Conservation (phyloP, 441 rosid species). For the Breynia disticha region DNA sequence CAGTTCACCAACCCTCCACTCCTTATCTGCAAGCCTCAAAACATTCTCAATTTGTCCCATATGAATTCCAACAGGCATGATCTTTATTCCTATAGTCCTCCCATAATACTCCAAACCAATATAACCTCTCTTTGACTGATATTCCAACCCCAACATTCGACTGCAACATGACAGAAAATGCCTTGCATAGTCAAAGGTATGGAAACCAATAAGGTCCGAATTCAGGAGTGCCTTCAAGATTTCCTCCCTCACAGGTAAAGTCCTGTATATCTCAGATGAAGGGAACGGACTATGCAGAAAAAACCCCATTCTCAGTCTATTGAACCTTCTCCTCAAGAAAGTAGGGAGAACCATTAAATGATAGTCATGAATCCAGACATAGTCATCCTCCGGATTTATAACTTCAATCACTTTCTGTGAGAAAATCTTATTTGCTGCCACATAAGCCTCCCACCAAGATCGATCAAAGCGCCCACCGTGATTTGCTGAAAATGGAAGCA, state of each 20-base stretch:
- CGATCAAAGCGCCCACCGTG: constrained; percentile 68
- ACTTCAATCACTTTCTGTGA: constrained; percentile 66
- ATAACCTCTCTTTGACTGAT: constrained; percentile 74
- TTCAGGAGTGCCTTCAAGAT: constrained; percentile 65
- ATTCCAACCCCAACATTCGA: constrained; percentile 65
- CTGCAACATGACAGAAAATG: constrained; percentile 79
- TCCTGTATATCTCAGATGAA: constrained; percentile 72
- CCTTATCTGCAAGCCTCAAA: constrained; percentile 53
- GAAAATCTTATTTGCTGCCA: constrained; percentile 63
- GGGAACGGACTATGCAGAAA: constrained; percentile 75
- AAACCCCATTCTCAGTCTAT: constrained; percentile 68
- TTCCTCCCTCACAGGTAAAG: constrained; percentile 73
- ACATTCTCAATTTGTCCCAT: constrained; percentile 74
- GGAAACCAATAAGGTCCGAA: constrained; percentile 71
- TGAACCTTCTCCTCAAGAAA: constrained; percentile 59
- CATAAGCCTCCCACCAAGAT: constrained; percentile 76
- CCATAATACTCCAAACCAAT: constrained; percentile 72
- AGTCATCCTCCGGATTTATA: constrained; percentile 72
- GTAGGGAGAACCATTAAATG: constrained; percentile 83
- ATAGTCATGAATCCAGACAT: constrained; percentile 75
- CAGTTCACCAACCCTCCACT: constrained; percentile 66
- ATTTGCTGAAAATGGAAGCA: constrained; percentile 64
- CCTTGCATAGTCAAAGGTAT: constrained; percentile 71
- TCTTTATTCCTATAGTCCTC: constrained; percentile 70
- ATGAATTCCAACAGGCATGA: constrained; percentile 79